Evolutionary conservation across 2,329 filamentous ascomycete genomes (phyloP), one percentile per base, ranked within the genome.

Genomic region (Trichoderma koningiopsis): DNA sequence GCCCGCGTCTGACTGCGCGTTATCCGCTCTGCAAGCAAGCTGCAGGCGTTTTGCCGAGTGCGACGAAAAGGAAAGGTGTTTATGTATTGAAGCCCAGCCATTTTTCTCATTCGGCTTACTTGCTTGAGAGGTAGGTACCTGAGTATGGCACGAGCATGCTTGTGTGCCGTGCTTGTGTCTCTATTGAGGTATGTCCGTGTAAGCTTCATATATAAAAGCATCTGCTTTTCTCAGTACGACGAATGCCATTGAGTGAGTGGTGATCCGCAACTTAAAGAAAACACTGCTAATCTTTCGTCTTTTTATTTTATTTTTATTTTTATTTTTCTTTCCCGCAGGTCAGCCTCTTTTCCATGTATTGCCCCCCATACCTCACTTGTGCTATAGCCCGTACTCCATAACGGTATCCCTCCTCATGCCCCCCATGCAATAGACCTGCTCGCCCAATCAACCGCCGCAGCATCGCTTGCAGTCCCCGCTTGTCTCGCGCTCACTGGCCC

Each of bases 401-500:
- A 22, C 47, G 11, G 47, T 33, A 29, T 11, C 19, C 14, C 10
- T 10, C 16, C 16, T 19, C 19, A 31, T 19, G 29, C 5, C 53
- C 8, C 19, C 53, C 53, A 63, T 37, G 43, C 47, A 65, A 55
- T 19, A 55, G 27, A 52, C 62, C 24, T 6, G 61, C 24, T 37
- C 63, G 43, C 40, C 63, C 63, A 68, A 68, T 61, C 65, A 68
- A 33, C 37, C 43, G 63, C 22, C 55, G 49, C 52, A 13, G 55
- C 63, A 58, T 67, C 63, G 63, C 63, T 67, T 67, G 52, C 63
- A 56, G 49, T 55, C 57, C 55, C 56, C 56, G 56, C 65, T 24
- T 57, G 47, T 27, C 49, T 59, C 47, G 43, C 65, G 57, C 65
- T 68, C 65, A 68, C 56, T 68, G 65, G 65, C 57, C 16, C 22